Conservation (phyloP, 2,329 filamentous ascomycete species). For the Ophiostoma perfectum region DNA sequence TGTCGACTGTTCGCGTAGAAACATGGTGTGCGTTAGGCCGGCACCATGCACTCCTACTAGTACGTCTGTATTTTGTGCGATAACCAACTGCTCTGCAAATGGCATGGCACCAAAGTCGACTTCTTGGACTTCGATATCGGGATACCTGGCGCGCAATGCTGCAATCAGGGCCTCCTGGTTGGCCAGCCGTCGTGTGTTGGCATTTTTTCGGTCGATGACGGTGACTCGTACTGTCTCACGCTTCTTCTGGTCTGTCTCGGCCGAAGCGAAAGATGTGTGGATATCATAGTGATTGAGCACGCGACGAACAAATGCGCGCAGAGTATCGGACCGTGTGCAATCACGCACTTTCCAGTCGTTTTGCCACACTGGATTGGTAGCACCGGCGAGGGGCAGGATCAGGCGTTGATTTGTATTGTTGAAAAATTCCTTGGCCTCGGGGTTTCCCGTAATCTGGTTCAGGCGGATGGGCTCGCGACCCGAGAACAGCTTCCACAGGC, state of each 20-base stretch:
- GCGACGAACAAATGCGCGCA: slow-evolving; percentile 34
- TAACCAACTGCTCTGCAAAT: slow-evolving; percentile 35
- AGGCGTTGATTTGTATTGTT: slow-evolving; percentile 29
- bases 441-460: slow-evolving; percentile 24
- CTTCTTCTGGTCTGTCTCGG: neutral
- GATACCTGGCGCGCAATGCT: slow-evolving; percentile 28
- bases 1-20: slow-evolving; percentile 33
- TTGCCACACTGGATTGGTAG: slow-evolving; percentile 40
- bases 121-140: slow-evolving; percentile 31
- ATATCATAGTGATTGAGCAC: slow-evolving; percentile 32
- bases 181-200: slow-evolving; percentile 30
- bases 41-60: slow-evolving; percentile 42
- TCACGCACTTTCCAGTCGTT: slow-evolving; percentile 35
- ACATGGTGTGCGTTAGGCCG: slow-evolving; percentile 40
- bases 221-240: slow-evolving; percentile 30
- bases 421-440: slow-evolving; percentile 16
- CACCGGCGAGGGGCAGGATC: slow-evolving; percentile 39
- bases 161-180: slow-evolving; percentile 31
- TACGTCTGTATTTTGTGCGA: slow-evolving; percentile 37
- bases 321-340: slow-evolving; percentile 32
- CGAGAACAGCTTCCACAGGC: slow-evolving; percentile 37
- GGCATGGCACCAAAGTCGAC: slow-evolving; percentile 37
- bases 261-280: neutral
- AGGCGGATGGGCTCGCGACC: slow-evolving; percentile 32
- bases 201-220: slow-evolving; percentile 34